Percentiles rank a stretch among this genome's conserved stretches.
These are phyloP conservation scores for Pezicula radicicola DNA, from an alignment of 2,329 filamentous ascomycete genomes.

Conservation along the genomic window DNA sequence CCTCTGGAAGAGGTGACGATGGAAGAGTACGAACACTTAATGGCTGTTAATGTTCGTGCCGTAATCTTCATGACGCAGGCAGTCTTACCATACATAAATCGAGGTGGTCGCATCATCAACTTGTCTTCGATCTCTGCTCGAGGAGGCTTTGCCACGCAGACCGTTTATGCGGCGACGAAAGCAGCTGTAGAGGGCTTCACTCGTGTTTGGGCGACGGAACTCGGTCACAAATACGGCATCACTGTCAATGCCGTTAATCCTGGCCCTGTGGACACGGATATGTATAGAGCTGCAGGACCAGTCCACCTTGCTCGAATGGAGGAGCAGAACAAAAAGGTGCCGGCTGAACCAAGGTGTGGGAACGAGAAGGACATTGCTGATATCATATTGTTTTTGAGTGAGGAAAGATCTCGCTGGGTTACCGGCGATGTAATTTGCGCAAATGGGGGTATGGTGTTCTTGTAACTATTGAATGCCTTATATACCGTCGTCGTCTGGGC, in stretches of 20 bases:
- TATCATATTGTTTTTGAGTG: conserved; percentile 9
- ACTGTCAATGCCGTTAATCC: conserved; percentile 14
- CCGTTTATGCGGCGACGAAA: conserved; percentile 55
- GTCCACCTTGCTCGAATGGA: conserved; percentile 4
- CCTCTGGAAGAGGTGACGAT: conserved; percentile 38
- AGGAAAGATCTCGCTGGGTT: conserved; percentile 11
- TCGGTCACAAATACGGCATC: conserved; percentile 7
- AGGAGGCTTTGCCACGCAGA: conserved; percentile 39
- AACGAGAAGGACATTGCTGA: conserved; percentile 9
- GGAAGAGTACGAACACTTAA: conserved; percentile 51
- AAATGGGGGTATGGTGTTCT: conserved; percentile 7
- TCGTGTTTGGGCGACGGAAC: conserved; percentile 7
- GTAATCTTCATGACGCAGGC: conserved; percentile 51
- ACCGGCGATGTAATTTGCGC: conserved; percentile 10
- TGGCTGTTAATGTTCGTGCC: conserved; percentile 54
- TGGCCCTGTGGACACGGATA: conserved; percentile 13
- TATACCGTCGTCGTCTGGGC: too few relatives aligned
- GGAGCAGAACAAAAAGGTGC: conserved; percentile 6
- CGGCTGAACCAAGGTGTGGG: conserved; percentile 6
- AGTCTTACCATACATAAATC: conserved; percentile 46
- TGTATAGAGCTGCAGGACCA: conserved; percentile 9
- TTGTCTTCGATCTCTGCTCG: conserved; percentile 52
- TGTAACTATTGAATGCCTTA: neutral
- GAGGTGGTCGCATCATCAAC: conserved; percentile 52
- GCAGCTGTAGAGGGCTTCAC: conserved; percentile 41